These are phyloP conservation scores for Trametes cingulata DNA, from an alignment of 768 basidiomycete genomes.

Conservation along the genomic window DNA sequence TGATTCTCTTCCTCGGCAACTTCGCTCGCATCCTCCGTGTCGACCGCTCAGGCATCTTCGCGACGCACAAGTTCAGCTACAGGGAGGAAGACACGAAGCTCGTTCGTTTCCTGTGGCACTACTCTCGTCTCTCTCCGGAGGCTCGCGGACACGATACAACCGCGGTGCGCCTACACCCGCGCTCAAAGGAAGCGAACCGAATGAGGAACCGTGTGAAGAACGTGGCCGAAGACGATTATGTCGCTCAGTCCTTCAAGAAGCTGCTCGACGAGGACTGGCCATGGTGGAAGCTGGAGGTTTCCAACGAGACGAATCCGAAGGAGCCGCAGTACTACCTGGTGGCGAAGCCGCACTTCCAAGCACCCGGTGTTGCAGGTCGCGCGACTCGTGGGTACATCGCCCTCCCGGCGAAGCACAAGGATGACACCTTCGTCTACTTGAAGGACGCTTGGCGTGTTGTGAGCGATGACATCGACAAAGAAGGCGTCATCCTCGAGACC, in stretches of 20 bases:
- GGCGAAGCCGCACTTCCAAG: not conserved
- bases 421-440: not conserved
- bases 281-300: not conserved
- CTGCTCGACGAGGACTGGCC: not conserved
- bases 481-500: not conserved
- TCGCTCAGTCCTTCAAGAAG: not conserved
- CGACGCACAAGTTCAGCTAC: conserved; percentile 10
- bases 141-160: conserved; percentile 8
- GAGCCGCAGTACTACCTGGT: not conserved
- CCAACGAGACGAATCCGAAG: not conserved
- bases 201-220: not conserved
- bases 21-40: not conserved
- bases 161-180: not conserved
- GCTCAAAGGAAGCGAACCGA: not conserved
- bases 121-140: not conserved
- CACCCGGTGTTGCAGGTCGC: conserved; percentile 29
- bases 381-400: conserved; percentile 1
- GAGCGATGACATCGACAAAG: not conserved
- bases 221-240: not conserved
- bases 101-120: not conserved
- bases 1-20: conserved; percentile 1
- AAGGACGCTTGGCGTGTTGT: conserved; percentile 12
- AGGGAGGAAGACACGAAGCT: not conserved
- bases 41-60: conserved; percentile 1
- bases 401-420: not conserved